Evolutionary conservation across 257 asterid genomes (phyloP).

Genomic region (Schizonepeta tenuifolia): DNA sequence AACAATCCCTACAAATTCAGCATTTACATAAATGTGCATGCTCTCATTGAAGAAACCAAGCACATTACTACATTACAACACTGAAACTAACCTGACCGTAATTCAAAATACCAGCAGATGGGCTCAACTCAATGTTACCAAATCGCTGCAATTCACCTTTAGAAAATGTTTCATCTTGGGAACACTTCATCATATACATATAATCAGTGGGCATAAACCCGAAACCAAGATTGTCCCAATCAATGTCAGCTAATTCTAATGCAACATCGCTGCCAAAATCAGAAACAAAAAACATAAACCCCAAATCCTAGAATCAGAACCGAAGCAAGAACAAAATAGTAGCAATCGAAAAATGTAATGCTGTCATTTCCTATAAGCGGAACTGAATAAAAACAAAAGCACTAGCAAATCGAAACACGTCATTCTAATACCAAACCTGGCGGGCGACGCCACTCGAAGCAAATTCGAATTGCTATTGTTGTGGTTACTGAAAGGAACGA

Average conservation of each 20-base stretch:
- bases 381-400: not conserved
- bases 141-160: constrained; percentile 79
- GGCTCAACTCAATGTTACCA: constrained; percentile 95
- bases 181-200: constrained; percentile 87
- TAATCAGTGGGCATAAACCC: constrained; percentile 77
- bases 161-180: constrained; percentile 66
- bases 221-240: constrained; percentile 95
- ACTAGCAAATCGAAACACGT: not conserved
- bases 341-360: constrained; percentile 21
- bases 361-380: constrained; percentile 21
- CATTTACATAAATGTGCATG: not conserved
- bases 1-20: constrained; percentile 71
- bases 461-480: constrained; percentile 29
- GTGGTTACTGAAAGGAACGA: constrained; percentile 42
- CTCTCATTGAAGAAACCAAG: constrained; percentile 7
- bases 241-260: constrained; percentile 65
- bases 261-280: constrained; percentile 53
- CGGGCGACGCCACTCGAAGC: constrained; percentile 57
- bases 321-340: not conserved
- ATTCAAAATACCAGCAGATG: constrained; percentile 86
- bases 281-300: constrained; percentile 13
- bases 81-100: constrained; percentile 83
- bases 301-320: constrained; percentile 13
- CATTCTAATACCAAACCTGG: constrained; percentile 39
- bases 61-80: not conserved